Conservation (phyloP, 164 flowering plant species). For the Pachysandra terminalis region DNA sequence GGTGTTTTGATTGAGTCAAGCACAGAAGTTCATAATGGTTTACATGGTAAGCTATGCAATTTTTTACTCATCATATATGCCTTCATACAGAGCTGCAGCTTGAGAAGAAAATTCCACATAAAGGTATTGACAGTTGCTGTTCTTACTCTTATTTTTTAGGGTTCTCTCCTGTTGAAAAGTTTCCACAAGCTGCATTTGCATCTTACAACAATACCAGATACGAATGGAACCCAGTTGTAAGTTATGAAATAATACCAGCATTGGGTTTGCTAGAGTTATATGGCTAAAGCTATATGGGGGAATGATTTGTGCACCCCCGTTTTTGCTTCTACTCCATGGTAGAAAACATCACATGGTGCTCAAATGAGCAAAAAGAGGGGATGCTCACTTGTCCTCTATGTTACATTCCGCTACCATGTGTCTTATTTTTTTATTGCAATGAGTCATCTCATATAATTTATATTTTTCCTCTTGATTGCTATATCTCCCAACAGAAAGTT, state of each 20-base stretch:
- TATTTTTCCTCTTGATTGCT: no score
- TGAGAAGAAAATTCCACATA: neutral
- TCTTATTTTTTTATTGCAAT: no score
- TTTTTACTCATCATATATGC: conserved; percentile 7
- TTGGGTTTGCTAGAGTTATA: neutral
- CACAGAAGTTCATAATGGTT: conserved; percentile 20
- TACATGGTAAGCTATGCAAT: conserved; percentile 37
- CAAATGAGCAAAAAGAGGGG: no score
- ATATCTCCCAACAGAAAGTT: no score
- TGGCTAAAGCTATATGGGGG: no score
- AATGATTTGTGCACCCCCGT: no score
- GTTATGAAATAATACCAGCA: conserved; percentile 22
- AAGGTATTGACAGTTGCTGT: conserved; percentile 4
- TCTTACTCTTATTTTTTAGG: conserved; percentile 41
- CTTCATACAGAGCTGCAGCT: neutral
- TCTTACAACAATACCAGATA: conserved; percentile 56
- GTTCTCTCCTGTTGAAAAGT: conserved; percentile 80
- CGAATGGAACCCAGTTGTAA: conserved; percentile 89
- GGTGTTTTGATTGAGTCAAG: conserved; percentile 79
- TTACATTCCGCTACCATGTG: no score
- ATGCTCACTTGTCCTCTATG: no score
- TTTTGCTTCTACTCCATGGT: no score
- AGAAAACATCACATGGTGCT: no score
- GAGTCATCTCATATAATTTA: no score
- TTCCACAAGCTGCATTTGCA: conserved; percentile 83